Conservation (phyloP, 2,329 filamentous ascomycete genomes). For the Penicillium brevicompactum region DNA sequence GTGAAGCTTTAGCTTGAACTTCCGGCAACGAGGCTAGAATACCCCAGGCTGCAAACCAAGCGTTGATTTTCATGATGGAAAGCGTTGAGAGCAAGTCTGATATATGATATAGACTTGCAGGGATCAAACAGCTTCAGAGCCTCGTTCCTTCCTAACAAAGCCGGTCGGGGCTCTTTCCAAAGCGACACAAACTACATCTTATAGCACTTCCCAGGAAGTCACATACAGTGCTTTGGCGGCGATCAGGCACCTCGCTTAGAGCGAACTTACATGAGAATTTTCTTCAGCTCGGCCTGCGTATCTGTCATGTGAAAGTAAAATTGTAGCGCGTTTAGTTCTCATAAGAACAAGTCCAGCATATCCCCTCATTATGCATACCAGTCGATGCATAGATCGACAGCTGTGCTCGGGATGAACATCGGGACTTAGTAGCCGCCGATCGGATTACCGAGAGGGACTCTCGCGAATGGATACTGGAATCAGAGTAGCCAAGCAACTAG, state of each 20-base stretch:
- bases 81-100: neutral
- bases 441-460: conserved; percentile 2
- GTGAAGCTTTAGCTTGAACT: conserved; percentile 10
- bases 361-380: neutral
- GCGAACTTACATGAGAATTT: conserved; percentile 1
- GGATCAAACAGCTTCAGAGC: neutral
- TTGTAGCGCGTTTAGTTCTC: neutral
- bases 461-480: conserved; percentile 4
- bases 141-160: neutral
- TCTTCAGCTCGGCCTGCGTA: neutral
- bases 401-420: neutral
- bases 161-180: neutral
- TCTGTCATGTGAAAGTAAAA: neutral
- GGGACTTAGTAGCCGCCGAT: conserved; percentile 9
- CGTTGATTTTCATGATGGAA: conserved; percentile 14
- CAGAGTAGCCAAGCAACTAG: conserved; percentile 16
- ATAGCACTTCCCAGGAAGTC: neutral
- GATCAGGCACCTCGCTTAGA: conserved; percentile 9
- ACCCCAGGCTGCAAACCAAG: conserved; percentile 12
- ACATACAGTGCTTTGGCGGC: neutral
- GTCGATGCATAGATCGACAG: neutral
- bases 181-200: neutral
- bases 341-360: neutral
- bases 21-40: conserved; percentile 10
- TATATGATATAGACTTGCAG: neutral